phyloP scores from a whole-genome alignment of 768 basidiomycete genomes.

The Sarcomyxa edulis region DNA sequence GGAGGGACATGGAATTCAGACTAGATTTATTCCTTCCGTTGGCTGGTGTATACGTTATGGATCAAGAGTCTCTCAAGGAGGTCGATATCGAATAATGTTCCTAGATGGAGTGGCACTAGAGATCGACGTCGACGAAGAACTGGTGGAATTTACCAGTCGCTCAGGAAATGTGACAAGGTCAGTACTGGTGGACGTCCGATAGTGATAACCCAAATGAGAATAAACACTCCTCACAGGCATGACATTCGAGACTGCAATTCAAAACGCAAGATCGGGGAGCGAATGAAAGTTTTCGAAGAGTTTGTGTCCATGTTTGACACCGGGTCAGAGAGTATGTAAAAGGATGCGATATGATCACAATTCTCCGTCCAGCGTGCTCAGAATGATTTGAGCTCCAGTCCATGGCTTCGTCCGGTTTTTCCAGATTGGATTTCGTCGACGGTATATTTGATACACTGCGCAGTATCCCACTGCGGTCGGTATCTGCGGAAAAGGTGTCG shows the following conservation, averaged over 20 bases:
- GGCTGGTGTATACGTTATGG: constrained; percentile 39
- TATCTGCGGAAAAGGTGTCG: too few relatives aligned
- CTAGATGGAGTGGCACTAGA: constrained; percentile 33
- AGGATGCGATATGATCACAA: background rate
- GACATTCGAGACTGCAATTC: constrained; percentile 27
- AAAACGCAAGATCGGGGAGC: constrained; percentile 27
- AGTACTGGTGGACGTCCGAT: too few relatives aligned
- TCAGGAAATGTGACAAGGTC: constrained; percentile 24
- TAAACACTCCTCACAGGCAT: constrained; percentile 21
- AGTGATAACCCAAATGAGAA: too few relatives aligned
- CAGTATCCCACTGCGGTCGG: constrained; percentile 23
- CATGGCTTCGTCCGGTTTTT: too few relatives aligned
- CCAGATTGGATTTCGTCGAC: constrained; percentile 26
- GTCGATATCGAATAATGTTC: constrained; percentile 39
- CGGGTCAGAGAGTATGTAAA: background rate
- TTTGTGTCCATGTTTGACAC: constrained; percentile 36
- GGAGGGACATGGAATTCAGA: too few relatives aligned
- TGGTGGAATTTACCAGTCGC: constrained; percentile 26
- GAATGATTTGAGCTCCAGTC: too few relatives aligned
- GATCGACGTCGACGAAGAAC: constrained; percentile 38
- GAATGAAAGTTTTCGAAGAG: constrained; percentile 35
- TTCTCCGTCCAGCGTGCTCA: constrained; percentile 2
- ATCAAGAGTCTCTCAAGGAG: constrained; percentile 33
- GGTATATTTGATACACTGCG: constrained; percentile 24
- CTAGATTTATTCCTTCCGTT: constrained; percentile 31